phyloP scores from a whole-genome alignment of 2,329 filamentous ascomycete species.

The Aquanectria penicillioides region DNA sequence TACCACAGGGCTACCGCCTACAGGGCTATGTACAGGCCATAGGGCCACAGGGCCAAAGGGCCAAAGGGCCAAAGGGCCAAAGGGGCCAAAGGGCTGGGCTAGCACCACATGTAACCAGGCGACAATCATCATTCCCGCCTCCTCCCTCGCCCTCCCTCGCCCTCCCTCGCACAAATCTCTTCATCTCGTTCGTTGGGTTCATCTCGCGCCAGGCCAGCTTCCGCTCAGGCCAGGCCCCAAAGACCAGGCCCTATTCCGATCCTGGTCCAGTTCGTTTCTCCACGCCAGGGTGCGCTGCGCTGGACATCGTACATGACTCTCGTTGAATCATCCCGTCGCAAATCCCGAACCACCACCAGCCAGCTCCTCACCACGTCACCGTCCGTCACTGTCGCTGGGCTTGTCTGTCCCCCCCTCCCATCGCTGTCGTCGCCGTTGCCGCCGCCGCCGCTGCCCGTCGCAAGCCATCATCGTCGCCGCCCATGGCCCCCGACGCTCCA shows the following conservation, averaged over 20 bases:
- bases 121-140: slow-evolving; percentile 3
- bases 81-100: too few species aligned
- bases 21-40: too few species aligned
- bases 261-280: not conserved
- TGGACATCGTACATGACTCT: too few species aligned
- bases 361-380: slow-evolving; percentile 6
- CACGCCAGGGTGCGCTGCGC: too few species aligned
- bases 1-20: too few species aligned
- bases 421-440: slow-evolving; percentile 3
- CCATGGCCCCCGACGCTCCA: slow-evolving; percentile 18
- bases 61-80: too few species aligned
- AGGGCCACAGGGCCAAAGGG: too few species aligned
- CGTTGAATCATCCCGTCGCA: too few species aligned
- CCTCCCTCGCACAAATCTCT: not conserved
- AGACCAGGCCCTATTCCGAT: not conserved
- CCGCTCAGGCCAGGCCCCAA: not conserved
- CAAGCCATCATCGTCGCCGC: not conserved
- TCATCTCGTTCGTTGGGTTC: too few species aligned
- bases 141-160: slow-evolving; percentile 5
- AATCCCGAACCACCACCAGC: not conserved
- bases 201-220: too few species aligned
- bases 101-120: not conserved
- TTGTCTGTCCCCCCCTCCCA: not conserved
- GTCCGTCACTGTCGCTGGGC: not conserved
- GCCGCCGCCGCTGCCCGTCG: slow-evolving; percentile 3